Evolutionary conservation across 139 green algal genomes (phyloP).

Genomic region (Micractinium sp.): DNA sequence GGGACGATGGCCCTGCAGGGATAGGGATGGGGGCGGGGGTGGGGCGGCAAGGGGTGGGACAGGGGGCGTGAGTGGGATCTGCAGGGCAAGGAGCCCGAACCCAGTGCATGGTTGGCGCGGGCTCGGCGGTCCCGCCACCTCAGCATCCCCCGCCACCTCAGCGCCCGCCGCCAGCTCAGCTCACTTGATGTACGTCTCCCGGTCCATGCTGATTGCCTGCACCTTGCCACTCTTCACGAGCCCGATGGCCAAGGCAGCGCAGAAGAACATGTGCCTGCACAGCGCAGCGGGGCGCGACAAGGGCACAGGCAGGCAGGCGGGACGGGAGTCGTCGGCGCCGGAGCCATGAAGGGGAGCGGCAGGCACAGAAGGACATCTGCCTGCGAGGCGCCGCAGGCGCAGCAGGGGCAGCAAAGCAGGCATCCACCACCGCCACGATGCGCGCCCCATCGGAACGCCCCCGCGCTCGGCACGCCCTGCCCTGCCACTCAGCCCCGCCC

Average conservation of each 20-base stretch:
- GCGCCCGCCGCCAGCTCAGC: slow-evolving; percentile 29
- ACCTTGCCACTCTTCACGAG: slow-evolving; percentile 70
- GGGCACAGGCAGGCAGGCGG: no score
- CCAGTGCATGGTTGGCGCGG: no score
- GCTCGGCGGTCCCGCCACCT: no score
- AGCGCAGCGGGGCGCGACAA: not conserved
- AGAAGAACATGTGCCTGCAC: slow-evolving; percentile 93
- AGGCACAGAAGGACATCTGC: no score
- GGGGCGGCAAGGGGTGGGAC: not conserved
- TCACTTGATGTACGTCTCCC: slow-evolving; percentile 70
- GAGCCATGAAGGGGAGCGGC: no score
- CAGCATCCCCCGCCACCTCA: not conserved
- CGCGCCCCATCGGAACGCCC: no score
- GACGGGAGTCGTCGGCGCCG: not conserved
- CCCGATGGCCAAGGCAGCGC: slow-evolving; percentile 72
- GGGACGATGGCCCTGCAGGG: slow-evolving; percentile 80
- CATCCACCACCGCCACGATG: no score
- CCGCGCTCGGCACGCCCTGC: no score
- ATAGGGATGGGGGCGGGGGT: not conserved
- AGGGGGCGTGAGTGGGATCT: no score
- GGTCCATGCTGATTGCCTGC: slow-evolving; percentile 77
- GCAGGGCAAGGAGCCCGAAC: no score
- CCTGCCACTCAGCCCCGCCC: no score
- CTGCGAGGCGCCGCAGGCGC: not conserved
- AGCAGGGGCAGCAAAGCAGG: not conserved